Evolutionary conservation across 1,284 basidiomycete genomes (phyloP).

Genomic region (Ceratorhiza oryzae-sativae): DNA sequence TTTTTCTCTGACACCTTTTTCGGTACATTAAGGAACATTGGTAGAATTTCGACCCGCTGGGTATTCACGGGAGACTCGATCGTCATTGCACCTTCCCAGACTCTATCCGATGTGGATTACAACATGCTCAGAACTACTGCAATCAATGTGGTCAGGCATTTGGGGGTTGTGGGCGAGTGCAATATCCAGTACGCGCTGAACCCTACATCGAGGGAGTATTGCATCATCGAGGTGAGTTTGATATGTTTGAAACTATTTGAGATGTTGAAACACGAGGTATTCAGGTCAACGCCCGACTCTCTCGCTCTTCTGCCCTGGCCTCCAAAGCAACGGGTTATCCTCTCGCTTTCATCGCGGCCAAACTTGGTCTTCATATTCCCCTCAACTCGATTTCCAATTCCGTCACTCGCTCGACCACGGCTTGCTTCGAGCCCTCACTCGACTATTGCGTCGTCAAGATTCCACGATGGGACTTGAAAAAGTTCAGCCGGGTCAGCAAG

Average conservation of each 20-base stretch:
- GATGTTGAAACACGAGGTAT: background rate
- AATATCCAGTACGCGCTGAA: slow-evolving; percentile 99
- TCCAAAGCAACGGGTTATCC: slow-evolving; percentile 99
- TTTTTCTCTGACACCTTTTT: slow-evolving; percentile 8
- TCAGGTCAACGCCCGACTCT: slow-evolving; percentile 97
- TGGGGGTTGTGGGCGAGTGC: slow-evolving; percentile 97
- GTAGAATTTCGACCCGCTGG: slow-evolving; percentile 97
- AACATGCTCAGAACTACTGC: slow-evolving; percentile 99
- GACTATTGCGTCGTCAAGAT: slow-evolving; percentile 99
- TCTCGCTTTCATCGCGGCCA: slow-evolving; percentile 97
- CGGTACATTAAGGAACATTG: background rate
- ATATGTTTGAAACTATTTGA: slow-evolving; percentile 1
- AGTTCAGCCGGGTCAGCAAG: slow-evolving; percentile 91
- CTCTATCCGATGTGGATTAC: slow-evolving; percentile 96
- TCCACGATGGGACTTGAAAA: slow-evolving; percentile 98
- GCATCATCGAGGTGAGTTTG: slow-evolving; percentile 88
- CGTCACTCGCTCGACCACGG: slow-evolving; percentile 94
- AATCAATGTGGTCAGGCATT: slow-evolving; percentile 96
- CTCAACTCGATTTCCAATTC: slow-evolving; percentile 98
- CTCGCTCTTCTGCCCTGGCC: slow-evolving; percentile 95
- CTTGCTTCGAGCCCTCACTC: slow-evolving; percentile 97
- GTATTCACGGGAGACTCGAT: slow-evolving; percentile 99
- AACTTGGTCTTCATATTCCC: slow-evolving; percentile 95
- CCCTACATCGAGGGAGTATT: slow-evolving; percentile 94
- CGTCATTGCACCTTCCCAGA: slow-evolving; percentile 97